These are phyloP conservation scores for Wilcoxina mikolae DNA, from an alignment of 495 filamentous ascomycete genomes.

Conservation along the genomic window DNA sequence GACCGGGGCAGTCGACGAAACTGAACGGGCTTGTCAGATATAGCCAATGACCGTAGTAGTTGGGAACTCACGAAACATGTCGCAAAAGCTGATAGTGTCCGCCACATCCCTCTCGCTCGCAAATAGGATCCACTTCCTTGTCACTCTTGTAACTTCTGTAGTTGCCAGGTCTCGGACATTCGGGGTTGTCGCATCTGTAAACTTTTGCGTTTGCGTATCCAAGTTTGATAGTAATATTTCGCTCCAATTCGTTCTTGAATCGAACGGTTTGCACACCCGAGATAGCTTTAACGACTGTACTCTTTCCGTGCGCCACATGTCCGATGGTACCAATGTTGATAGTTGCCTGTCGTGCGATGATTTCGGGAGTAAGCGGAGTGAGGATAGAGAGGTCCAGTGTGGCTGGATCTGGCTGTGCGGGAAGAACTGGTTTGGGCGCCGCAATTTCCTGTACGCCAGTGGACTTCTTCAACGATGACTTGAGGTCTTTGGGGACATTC, in stretches of 20 bases:
- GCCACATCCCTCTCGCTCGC: slow-evolving; percentile 78
- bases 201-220: slow-evolving; percentile 99
- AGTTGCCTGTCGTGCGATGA: slow-evolving; percentile 91
- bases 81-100: slow-evolving; percentile 72
- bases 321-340: slow-evolving; percentile 99
- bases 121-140: slow-evolving; percentile 89
- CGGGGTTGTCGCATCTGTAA: slow-evolving; percentile 90
- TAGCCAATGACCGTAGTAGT: slow-evolving; percentile 9
- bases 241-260: slow-evolving; percentile 98
- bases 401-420: slow-evolving; percentile 78
- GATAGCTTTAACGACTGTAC: slow-evolving; percentile 96
- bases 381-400: slow-evolving; percentile 64
- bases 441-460: slow-evolving; percentile 34
- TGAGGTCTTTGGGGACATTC: slow-evolving; percentile 41
- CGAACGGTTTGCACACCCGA: slow-evolving; percentile 96
- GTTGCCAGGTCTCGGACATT: slow-evolving; percentile 85
- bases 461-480: slow-evolving; percentile 53
- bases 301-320: slow-evolving; percentile 97
- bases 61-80: slow-evolving; percentile 63
- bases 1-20: slow-evolving; percentile 97
- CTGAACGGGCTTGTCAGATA: slow-evolving; percentile 29
- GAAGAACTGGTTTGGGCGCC: slow-evolving; percentile 48
- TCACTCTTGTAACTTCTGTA: slow-evolving; percentile 96
- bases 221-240: slow-evolving; percentile 99
- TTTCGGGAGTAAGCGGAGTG: slow-evolving; percentile 80